Percentiles rank a stretch among this genome's conserved stretches.
Conservation (phyloP, 305 asterid genomes). For the Fraxinus velutina region DNA sequence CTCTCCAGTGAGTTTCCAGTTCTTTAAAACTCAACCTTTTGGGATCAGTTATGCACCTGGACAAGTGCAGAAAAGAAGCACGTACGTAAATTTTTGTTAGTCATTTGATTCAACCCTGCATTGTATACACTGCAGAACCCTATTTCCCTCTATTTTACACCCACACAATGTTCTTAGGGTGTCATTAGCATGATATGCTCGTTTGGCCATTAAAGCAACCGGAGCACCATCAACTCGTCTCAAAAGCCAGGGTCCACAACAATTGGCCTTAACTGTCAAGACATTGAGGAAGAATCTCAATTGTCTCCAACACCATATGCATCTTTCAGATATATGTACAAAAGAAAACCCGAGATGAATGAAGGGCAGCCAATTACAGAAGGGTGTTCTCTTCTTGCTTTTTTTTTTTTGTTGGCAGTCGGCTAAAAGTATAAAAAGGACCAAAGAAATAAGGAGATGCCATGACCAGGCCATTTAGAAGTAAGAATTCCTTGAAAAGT, state of each 20-base stretch:
- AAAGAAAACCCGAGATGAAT: neutral
- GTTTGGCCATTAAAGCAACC: neutral
- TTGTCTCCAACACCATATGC: neutral
- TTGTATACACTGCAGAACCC: neutral
- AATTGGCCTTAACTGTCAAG: neutral
- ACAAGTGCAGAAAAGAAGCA: slow-evolving; percentile 11
- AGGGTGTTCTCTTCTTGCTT: neutral
- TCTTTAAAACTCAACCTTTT: slow-evolving; percentile 7
- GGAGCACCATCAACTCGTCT: neutral
- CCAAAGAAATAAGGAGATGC: neutral
- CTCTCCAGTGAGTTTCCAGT: neutral
- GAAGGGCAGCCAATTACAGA: neutral
- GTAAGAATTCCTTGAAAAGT: slow-evolving; percentile 20
- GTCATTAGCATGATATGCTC: neutral
- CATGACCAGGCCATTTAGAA: neutral
- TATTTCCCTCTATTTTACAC: neutral
- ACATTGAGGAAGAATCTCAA: neutral
- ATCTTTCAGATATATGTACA: neutral
- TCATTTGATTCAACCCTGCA: neutral
- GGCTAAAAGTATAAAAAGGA: slow-evolving; percentile 5
- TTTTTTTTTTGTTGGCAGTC: neutral
- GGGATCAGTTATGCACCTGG: slow-evolving; percentile 15
- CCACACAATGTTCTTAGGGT: neutral
- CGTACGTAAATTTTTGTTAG: slow-evolving; percentile 14
- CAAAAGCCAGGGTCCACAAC: neutral